phyloP scores from a whole-genome alignment of 108 stramenopile species.

The Conticribra weissflogii region DNA sequence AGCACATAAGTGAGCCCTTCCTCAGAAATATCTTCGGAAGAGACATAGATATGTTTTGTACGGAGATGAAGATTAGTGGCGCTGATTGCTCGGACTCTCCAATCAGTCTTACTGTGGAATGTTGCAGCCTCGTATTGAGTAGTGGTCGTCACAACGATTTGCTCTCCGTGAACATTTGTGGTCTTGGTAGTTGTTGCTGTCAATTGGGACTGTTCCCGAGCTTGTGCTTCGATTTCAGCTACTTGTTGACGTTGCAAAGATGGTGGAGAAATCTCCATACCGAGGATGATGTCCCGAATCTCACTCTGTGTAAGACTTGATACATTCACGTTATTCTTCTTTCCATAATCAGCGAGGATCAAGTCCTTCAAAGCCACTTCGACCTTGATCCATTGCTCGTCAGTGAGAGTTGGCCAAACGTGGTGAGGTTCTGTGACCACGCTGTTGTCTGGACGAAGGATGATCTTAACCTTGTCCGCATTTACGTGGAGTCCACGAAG shows the following conservation, averaged over 20 bases:
- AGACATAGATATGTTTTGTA: constrained; percentile 98
- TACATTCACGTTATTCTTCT: constrained; percentile 99
- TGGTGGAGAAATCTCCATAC: constrained; percentile 99
- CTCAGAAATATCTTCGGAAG: constrained; percentile 94
- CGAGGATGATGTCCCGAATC: constrained; percentile 99
- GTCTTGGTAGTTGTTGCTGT: constrained; percentile 97
- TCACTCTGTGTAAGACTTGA: constrained; percentile 98
- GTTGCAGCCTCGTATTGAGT: constrained; percentile 98
- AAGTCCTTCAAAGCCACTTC: constrained; percentile 99
- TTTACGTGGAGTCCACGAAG: constrained; percentile 97
- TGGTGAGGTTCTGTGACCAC: constrained; percentile 99
- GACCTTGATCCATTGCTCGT: constrained; percentile 99
- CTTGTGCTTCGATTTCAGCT: constrained; percentile 99
- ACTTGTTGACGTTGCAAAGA: constrained; percentile 99
- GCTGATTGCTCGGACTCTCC: constrained; percentile 98
- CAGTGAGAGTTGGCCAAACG: constrained; percentile 97
- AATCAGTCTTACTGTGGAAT: constrained; percentile 98
- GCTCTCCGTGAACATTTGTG: constrained; percentile 99
- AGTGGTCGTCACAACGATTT: constrained; percentile 98
- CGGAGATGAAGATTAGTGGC: constrained; percentile 98
- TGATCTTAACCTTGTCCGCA: constrained; percentile 95
- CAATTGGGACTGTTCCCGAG: constrained; percentile 95
- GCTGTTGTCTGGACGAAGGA: constrained; percentile 97
- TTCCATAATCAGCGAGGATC: constrained; percentile 98
- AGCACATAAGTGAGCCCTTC: constrained; percentile 98